Percentiles rank a stretch among this genome's conserved stretches.
Conservation (phyloP, 306 rosid genomes). For the Delonix regia region DNA sequence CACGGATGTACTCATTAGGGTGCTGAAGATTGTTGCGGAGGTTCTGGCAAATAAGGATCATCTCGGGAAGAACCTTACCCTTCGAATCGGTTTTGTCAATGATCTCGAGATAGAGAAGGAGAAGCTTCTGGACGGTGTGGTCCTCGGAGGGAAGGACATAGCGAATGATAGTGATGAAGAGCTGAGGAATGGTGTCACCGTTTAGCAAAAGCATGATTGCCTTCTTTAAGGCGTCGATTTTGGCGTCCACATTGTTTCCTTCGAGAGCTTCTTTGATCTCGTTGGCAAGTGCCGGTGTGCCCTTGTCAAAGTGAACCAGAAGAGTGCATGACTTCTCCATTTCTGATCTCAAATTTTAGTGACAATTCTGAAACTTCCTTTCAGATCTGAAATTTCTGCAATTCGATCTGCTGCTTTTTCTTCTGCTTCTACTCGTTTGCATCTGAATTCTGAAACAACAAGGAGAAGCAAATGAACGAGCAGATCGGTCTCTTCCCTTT, state of each 20-base stretch:
- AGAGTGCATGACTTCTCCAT: slow-evolving; percentile 72
- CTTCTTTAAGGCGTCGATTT: slow-evolving; percentile 83
- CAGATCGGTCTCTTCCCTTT: too few species aligned
- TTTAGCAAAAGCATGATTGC: slow-evolving; percentile 90
- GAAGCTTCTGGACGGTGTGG: slow-evolving; percentile 94
- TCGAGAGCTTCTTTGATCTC: slow-evolving; percentile 87
- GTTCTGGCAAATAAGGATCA: slow-evolving; percentile 92
- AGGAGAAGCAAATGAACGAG: neutral
- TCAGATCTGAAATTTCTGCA: neutral
- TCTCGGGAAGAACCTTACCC: slow-evolving; percentile 72
- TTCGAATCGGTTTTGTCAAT: slow-evolving; percentile 83
- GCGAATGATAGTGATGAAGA: slow-evolving; percentile 89
- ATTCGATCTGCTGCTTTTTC: neutral
- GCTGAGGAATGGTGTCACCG: slow-evolving; percentile 86
- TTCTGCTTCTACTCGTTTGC: neutral
- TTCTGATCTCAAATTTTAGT: neutral
- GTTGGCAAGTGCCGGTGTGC: slow-evolving; percentile 68
- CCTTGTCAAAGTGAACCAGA: slow-evolving; percentile 70
- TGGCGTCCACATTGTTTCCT: slow-evolving; percentile 65
- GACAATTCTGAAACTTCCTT: neutral
- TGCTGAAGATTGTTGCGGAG: slow-evolving; percentile 88
- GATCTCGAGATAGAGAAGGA: slow-evolving; percentile 91
- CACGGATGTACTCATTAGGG: slow-evolving; percentile 94
- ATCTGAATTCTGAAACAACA: neutral
- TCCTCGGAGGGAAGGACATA: slow-evolving; percentile 94